Conservation (phyloP, 768 basidiomycete species). For the Rhodocollybia butyracea region DNA sequence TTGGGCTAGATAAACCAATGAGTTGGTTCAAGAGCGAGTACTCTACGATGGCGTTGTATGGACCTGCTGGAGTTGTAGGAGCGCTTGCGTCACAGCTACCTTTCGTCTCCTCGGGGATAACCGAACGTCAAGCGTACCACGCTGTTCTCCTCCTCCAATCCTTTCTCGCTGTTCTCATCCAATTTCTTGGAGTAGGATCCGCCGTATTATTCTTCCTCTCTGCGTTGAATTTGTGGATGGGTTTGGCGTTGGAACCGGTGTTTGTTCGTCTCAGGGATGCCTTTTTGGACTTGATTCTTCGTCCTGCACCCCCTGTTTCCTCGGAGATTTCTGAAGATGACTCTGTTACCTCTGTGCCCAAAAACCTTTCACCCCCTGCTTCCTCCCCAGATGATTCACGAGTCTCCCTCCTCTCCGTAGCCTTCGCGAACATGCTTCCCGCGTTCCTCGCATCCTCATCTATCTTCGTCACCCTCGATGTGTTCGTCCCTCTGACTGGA, state of each 20-base stretch:
- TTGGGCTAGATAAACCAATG: conserved; percentile 63
- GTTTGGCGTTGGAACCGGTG: conserved; percentile 52
- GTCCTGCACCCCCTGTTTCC: neutral
- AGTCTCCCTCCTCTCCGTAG: too few relatives aligned
- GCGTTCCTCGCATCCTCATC: too few relatives aligned
- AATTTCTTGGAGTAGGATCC: conserved; percentile 70
- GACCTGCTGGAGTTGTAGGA: conserved; percentile 68
- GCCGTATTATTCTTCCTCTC: conserved; percentile 71
- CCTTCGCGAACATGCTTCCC: too few relatives aligned
- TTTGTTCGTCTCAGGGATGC: conserved; percentile 23
- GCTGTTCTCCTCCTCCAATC: conserved; percentile 62
- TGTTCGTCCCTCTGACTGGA: conserved; percentile 89
- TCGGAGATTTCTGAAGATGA: too few relatives aligned
- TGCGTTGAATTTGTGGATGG: conserved; percentile 52
- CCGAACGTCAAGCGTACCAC: conserved; percentile 61
- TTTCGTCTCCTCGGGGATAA: conserved; percentile 34
- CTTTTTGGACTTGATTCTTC: neutral
- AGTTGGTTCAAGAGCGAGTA: conserved; percentile 84
- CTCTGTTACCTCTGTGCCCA: too few relatives aligned
- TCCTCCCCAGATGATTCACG: too few relatives aligned
- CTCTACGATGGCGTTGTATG: conserved; percentile 65
- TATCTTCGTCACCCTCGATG: conserved; percentile 36
- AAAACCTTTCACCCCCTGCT: too few relatives aligned
- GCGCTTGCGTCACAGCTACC: conserved; percentile 60
- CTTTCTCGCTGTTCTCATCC: conserved; percentile 51